Evolutionary conservation across 2,329 filamentous ascomycete species (phyloP), one percentile per base, ranked within the genome.

Genomic region (Sporothrix brunneoviolacea): DNA sequence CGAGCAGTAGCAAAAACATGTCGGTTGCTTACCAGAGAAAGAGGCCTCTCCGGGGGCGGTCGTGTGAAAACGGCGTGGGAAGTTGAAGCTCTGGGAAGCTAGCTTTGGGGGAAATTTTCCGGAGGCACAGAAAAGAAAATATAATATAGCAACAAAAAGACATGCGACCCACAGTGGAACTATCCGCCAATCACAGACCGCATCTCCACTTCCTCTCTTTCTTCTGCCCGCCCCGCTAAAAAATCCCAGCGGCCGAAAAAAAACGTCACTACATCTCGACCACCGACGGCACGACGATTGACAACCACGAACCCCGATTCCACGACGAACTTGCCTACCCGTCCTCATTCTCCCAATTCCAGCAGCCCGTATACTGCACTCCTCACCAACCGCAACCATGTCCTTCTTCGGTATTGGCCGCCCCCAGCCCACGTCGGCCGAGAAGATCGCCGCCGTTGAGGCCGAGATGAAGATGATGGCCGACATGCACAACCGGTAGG

Each of bases 391-490:
- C 24, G 10, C 10, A 24, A 53, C 3, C 28, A 59, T 59, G 57
- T 59, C 57, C 15, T 57, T 59, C 61, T 65, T 68, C 53, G 65
- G 66, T 22, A 56, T 77, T 60, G 75, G 75, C 57, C 72, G 73
- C 51, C 87, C 88, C 56, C 89, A 96, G 74, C 86, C 91, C 67
- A 86, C 89, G 57, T 95, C 91, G 64, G 91, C 89, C 70, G 88
- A 97, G 78, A 98, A 97, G 80, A 93, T 98, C 69, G 87, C 88
- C 63, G 88, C 89, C 63, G 91, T 94, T 62, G 91, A 98, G 76
- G 86, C 89, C 60, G 94, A 98, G 76, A 89, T 97, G 71, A 93
- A 96, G 73, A 91, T 97, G 77, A 83, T 61, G 54, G 88, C 90
- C 56, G 91, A 96, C 70, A 96, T 97, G 85, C 95, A 95, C 79